Conservation (phyloP, 306 rosid genomes). For the Psophocarpus tetragonolobus region DNA sequence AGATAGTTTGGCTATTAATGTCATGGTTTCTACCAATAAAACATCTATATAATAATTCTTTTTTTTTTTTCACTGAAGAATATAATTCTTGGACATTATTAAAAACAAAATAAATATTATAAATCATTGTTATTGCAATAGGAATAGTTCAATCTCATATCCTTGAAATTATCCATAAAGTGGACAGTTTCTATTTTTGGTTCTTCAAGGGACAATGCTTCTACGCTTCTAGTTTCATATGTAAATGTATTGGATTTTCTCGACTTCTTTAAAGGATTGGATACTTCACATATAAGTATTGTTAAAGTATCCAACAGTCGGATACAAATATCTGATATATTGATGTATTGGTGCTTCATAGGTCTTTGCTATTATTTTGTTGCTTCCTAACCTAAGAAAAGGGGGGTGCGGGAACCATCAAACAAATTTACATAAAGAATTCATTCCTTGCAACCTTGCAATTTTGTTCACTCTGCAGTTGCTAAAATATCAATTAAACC, state of each 20-base stretch:
- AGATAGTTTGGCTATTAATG: constrained; percentile 5
- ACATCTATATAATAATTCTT: neutral
- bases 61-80: too few relatives aligned
- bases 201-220: neutral
- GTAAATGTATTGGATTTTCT: neutral
- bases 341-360: neutral
- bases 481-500: constrained; percentile 11
- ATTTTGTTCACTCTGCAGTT: constrained; percentile 4
- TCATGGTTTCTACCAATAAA: neutral
- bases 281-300: neutral
- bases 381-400: neutral
- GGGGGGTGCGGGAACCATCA: neutral
- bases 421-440: neutral
- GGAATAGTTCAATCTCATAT: neutral
- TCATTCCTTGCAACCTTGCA: constrained; percentile 4
- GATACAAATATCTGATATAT: neutral
- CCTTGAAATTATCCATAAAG: neutral
- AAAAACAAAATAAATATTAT: too few relatives aligned
- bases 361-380: neutral
- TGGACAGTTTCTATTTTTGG: neutral
- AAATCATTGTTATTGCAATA: neutral
- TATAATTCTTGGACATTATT: neutral
- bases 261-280: neutral
- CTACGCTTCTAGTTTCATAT: neutral
- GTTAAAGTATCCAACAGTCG: neutral